phyloP scores from a whole-genome alignment of 202 grass and related monocot genomes.

The Hordeum pubiflorum region DNA sequence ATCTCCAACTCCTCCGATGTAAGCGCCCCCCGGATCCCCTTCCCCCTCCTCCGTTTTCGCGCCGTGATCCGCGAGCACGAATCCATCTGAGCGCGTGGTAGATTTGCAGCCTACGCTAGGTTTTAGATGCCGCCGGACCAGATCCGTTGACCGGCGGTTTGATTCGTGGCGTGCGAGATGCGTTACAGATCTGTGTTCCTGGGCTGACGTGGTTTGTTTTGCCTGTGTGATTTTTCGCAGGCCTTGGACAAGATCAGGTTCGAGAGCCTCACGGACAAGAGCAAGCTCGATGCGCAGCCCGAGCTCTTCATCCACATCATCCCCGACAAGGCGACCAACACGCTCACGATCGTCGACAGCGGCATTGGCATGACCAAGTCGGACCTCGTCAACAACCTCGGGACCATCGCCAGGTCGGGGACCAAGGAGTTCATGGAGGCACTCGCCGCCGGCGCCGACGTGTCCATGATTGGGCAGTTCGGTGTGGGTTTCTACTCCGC shows the following conservation, averaged over 20 bases:
- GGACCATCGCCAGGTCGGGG: slow-evolving; percentile 72
- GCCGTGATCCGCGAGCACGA: neutral
- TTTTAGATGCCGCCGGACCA: neutral
- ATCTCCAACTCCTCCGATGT: slow-evolving; percentile 99
- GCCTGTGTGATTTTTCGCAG: slow-evolving; percentile 7
- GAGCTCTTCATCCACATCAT: slow-evolving; percentile 86
- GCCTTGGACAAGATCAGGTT: slow-evolving; percentile 90
- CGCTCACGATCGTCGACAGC: slow-evolving; percentile 66
- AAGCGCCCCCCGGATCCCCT: neutral
- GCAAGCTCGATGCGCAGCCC: slow-evolving; percentile 80
- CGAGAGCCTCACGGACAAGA: slow-evolving; percentile 85
- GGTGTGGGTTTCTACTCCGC: slow-evolving; percentile 81
- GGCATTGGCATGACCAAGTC: slow-evolving; percentile 86
- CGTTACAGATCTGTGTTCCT: neutral
- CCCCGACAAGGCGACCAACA: slow-evolving; percentile 70
- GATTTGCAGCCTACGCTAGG: neutral
- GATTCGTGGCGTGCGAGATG: neutral
- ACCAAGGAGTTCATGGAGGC: slow-evolving; percentile 96
- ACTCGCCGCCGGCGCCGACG: slow-evolving; percentile 64
- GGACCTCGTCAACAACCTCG: slow-evolving; percentile 85
- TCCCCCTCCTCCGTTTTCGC: neutral
- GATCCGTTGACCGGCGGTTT: neutral
- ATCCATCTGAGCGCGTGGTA: neutral
- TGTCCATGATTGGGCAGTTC: slow-evolving; percentile 88
- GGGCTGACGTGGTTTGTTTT: neutral